A percentile compares a stretch with the other conserved stretches of the same genome.
Conservation (phyloP, 148 eudicot species). For the Camellia lanceoleosa region DNA sequence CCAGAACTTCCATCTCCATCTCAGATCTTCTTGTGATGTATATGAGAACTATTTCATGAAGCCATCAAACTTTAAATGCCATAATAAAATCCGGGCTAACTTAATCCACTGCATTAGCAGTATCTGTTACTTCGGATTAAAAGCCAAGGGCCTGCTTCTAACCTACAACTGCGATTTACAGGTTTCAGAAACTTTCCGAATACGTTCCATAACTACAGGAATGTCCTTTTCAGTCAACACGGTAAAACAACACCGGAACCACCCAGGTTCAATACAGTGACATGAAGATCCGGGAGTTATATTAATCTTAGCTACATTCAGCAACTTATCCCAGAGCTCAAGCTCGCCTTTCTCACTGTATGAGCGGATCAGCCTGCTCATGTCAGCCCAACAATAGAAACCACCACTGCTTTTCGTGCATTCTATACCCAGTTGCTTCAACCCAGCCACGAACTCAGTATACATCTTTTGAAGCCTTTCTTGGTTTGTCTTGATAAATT, state of each 20-base stretch:
- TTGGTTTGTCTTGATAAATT: conserved; percentile 40
- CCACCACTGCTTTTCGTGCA: conserved; percentile 55
- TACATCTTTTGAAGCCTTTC: conserved; percentile 56
- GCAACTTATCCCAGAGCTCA: conserved; percentile 85
- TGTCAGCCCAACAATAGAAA: conserved; percentile 80
- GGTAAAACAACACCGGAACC: conserved; percentile 77
- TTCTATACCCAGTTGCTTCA: conserved; percentile 69
- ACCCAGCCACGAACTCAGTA: conserved; percentile 42
- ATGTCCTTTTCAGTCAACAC: conserved; percentile 56
- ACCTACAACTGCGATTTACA: conserved; percentile 27
- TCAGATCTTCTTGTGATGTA: neutral
- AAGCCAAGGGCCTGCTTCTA: neutral
- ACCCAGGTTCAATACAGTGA: conserved; percentile 94
- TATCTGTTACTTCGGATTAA: neutral
- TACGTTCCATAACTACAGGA: conserved; percentile 63
- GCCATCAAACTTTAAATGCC: conserved; percentile 4
- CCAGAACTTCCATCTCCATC: neutral
- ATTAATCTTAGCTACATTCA: conserved; percentile 70
- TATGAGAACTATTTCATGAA: neutral
- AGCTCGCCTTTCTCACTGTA: conserved; percentile 91
- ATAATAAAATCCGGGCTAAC: neutral
- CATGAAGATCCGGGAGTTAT: conserved; percentile 80
- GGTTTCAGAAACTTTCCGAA: conserved; percentile 49
- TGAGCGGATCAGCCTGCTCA: conserved; percentile 74
- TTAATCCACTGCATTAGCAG: conserved; percentile 6